Evolutionary conservation across 2,329 filamentous ascomycete species (phyloP), one percentile per base, ranked within the genome.

Genomic region (Scytalidium lignicola): DNA sequence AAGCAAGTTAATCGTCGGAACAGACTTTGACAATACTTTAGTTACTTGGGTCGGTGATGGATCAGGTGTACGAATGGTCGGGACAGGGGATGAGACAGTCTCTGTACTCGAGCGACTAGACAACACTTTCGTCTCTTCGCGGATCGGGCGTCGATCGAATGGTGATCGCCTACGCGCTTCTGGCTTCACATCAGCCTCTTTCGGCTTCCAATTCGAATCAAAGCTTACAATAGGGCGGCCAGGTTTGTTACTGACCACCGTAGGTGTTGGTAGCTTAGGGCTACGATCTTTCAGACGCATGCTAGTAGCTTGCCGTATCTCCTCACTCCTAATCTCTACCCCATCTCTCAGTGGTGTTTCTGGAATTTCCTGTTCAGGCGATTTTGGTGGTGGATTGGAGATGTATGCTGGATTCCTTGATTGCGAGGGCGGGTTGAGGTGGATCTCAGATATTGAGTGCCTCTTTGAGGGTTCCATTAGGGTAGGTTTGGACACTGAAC

Each of bases 181-280:
- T 71, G 79, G 73, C 69, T 85, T 86, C 73, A 80, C 70, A 81
- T 90, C 85, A 76, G 86, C 61, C 62, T 65, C 60, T 46, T 59
- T 76, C 64, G 83, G 79, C 75, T 83, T 86, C 84, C 89, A 96
- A 65, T 86, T 80, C 62, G 80, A 80, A 70, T 95, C 81, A 77
- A 97, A 97, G 78, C 92, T 97, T 76, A 97, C 92, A 75, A 97
- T 97, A 55, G 92, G 92, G 65, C 92, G 83, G 60, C 90, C 90
- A 60, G 88, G 86, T 64, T 80, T 87, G 72, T 96, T 87, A 72
- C 90, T 96, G 68, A 97, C 91, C 62, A 88, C 85, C 48, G 88
- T 89, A 56, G 92, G 92, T 62, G 86, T 92, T 22, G 91, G 92
- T 54, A 97, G 75, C 65, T 88, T 95, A 50, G 83, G 71, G 69